Base-by-base conservation (phyloP, 75 land plant species). In the Chamaecyparis obtusa region DNA sequence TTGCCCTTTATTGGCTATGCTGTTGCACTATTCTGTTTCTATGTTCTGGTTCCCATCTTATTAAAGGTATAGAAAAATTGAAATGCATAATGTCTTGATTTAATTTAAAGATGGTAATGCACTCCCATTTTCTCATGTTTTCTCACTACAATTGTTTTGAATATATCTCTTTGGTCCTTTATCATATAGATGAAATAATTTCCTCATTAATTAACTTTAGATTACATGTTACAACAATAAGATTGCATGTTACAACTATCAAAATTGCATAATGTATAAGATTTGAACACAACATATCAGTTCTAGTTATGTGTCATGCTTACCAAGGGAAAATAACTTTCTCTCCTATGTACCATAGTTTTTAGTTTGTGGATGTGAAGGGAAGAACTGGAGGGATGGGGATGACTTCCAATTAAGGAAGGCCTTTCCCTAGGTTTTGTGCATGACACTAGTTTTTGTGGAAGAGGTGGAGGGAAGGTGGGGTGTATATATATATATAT, bases 1-100 rank as follows among this genome's bases (percentile, higher is more conserved):
- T 85, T 93, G 49, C 99, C 99, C 21, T 98, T 96, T 80, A 0
- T 95, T 67, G 97, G 97, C 56, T 98, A 89, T 91, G 91, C 95
- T 0, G 39, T 91, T 64, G 92, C 98, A 10, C 90, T 93, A 90
- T 98, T 96, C 87, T 44, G 89, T 5, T 98, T 98, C 57, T 95
- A 97, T 88, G 93, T 95, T 36, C 86, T 90, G 4, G 98, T 96
- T 17, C 98, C 98, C 3, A 49, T 93, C 74, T 89, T 98, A 54
- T 89, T 98, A 11, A 90, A 94, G 95, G 98, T 96, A 92, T 35
- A 87, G n/a, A 24, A 43, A 79, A 39, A 43, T 1, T 79, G 46
- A 43, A 43, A 9, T 43, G 24, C 27, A 3, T 79, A 21, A 15
- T 81, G 15, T 83, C 57, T 64, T 39, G 82, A 37, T 83, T 41